phyloP scores from a whole-genome alignment of 176 grass and related monocot species.

The Juncus effusus region DNA sequence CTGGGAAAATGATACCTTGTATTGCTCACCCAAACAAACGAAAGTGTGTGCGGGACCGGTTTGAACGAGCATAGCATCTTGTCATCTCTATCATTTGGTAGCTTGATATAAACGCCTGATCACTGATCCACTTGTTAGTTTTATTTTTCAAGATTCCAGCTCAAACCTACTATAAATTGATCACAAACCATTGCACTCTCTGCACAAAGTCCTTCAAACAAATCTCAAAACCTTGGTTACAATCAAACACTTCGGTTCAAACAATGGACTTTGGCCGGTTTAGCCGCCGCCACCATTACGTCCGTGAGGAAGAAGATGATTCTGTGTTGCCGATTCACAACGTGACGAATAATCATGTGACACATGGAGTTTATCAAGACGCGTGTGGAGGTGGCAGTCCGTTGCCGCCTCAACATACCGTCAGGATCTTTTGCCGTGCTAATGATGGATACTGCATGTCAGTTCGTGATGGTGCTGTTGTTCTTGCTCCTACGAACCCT shows the following conservation, averaged over 20 bases:
- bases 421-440: conserved; percentile 65
- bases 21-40: too few species aligned
- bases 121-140: conserved; percentile 1
- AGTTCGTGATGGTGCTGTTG: conserved; percentile 42
- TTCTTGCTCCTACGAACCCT: conserved; percentile 58
- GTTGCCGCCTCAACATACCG: conserved; percentile 55
- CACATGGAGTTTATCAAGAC: conserved; percentile 55
- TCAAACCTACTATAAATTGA: background rate
- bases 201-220: background rate
- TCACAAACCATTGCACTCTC: background rate
- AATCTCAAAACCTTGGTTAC: background rate
- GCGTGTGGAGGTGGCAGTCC: conserved; percentile 25
- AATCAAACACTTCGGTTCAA: background rate
- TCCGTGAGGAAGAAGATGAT: background rate
- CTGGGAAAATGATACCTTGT: too few species aligned
- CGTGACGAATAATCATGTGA: conserved; percentile 12
- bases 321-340: conserved; percentile 4
- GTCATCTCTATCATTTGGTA: background rate
- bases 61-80: conserved; percentile 17
- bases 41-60: background rate
- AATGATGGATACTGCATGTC: conserved; percentile 50
- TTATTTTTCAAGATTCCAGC: background rate
- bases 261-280: conserved; percentile 12
- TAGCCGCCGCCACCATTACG: background rate
- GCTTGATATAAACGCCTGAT: conserved; percentile 25